Evolutionary conservation across 768 basidiomycete genomes (phyloP).

Genomic region (Tulasnella calospora): DNA sequence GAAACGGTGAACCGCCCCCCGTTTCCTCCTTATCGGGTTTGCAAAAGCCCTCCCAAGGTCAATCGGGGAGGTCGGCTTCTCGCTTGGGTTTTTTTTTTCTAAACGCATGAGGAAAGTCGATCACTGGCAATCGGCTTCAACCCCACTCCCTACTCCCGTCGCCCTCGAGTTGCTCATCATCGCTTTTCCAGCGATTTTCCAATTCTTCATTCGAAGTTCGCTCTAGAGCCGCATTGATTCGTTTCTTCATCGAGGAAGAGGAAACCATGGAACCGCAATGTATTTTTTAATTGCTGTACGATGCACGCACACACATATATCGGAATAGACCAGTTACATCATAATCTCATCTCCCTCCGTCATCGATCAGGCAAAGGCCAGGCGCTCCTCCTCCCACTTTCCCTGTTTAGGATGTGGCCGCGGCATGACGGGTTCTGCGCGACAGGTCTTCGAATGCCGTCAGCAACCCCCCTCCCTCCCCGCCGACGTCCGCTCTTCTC

Average conservation of each 20-base stretch:
- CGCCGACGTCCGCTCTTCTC: not conserved
- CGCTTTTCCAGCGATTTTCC: not conserved
- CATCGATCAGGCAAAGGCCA: not conserved
- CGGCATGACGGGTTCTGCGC: not conserved
- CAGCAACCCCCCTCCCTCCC: too few species aligned
- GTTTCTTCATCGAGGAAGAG: not conserved
- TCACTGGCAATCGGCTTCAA: not conserved
- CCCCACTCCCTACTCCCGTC: not conserved
- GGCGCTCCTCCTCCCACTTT: not conserved
- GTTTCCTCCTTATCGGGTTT: not conserved
- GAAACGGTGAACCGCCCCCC: not conserved
- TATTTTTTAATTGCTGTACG: not conserved
- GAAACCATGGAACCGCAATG: not conserved
- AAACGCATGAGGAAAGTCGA: slow-evolving; percentile 1
- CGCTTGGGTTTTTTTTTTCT: not conserved
- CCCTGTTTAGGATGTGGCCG: not conserved
- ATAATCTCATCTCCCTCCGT: not conserved
- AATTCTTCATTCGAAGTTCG: not conserved
- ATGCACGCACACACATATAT: not conserved
- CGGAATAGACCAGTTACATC: not conserved
- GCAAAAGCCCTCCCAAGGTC: not conserved
- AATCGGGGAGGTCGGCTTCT: not conserved
- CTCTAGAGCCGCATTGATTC: not conserved
- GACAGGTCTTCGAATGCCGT: not conserved
- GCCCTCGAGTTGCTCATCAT: not conserved